These are phyloP conservation scores for Alternaria novae-zelandiae DNA, from an alignment of 2,329 filamentous ascomycete species.

Conservation along the genomic window DNA sequence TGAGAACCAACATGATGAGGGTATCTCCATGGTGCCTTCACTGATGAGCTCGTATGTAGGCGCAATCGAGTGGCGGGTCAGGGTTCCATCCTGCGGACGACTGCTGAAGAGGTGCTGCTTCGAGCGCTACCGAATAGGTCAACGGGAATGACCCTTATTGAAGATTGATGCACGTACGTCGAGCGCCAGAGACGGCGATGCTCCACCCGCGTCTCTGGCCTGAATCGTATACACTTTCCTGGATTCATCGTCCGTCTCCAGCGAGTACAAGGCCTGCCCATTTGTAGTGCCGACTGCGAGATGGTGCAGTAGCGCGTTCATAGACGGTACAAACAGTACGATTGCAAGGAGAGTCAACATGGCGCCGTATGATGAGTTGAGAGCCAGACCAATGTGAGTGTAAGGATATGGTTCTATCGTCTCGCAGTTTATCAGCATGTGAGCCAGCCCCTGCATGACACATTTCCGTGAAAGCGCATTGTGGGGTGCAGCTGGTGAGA, in stretches of 20 bases:
- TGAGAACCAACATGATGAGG: conserved; percentile 23
- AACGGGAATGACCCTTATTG: background rate
- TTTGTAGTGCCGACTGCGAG: conserved; percentile 25
- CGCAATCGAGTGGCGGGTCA: conserved; percentile 24
- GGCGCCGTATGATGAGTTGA: background rate
- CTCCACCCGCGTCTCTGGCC: conserved; percentile 15
- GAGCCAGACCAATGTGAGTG: background rate
- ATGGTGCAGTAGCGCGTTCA: conserved; percentile 22
- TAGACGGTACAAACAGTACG: conserved; percentile 8
- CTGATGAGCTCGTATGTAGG: conserved; percentile 23
- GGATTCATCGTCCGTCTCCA: conserved; percentile 22
- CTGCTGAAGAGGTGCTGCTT: conserved; percentile 26
- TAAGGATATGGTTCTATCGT: background rate
- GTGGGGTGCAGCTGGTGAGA: conserved; percentile 23
- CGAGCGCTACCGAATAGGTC: conserved; percentile 12
- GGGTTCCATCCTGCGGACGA: conserved; percentile 21
- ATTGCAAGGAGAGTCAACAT: conserved; percentile 16
- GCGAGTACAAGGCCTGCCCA: conserved; percentile 19
- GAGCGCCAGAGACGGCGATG: conserved; percentile 25
- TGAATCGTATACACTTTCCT: conserved; percentile 16
- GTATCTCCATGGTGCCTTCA: conserved; percentile 25
- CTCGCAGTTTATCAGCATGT: background rate
- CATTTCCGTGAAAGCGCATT: conserved; percentile 5
- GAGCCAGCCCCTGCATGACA: background rate
- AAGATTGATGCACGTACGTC: conserved; percentile 17